Conservation (phyloP, 2,329 filamentous ascomycete genomes). For the Fusarium brachygibbosum region DNA sequence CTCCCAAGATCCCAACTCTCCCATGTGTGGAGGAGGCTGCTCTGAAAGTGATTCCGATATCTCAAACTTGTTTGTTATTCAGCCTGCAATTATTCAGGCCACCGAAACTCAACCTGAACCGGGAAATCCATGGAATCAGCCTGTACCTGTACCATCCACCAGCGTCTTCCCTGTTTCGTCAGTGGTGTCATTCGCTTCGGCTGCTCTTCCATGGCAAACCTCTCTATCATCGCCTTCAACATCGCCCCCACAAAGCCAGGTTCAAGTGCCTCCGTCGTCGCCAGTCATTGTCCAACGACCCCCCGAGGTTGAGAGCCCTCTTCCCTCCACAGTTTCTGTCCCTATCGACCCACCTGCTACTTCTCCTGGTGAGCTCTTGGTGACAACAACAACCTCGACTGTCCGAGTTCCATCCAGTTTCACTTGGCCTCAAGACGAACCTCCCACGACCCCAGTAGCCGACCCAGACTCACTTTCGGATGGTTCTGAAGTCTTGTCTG, state of each 20-base stretch:
- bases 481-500: constrained; percentile 1
- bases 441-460: not conserved
- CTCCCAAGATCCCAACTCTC: constrained; percentile 47
- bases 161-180: not conserved
- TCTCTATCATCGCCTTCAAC: not conserved
- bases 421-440: constrained; percentile 2
- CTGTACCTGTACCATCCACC: not conserved
- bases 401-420: constrained; percentile 6
- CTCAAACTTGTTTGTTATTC: constrained; percentile 53
- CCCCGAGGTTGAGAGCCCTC: not conserved
- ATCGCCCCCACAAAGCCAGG: not conserved
- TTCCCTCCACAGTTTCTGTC: not conserved
- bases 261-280: not conserved
- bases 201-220: constrained; percentile 8
- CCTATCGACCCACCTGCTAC: not conserved
- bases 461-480: constrained; percentile 6
- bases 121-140: constrained; percentile 16
- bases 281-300: not conserved
- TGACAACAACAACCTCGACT: not conserved
- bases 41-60: constrained; percentile 45
- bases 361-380: not conserved
- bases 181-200: constrained; percentile 22
- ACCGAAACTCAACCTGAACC: constrained; percentile 20
- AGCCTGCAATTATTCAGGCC: constrained; percentile 26
- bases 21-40: constrained; percentile 54